Evolutionary conservation across 83 land plant genomes (phyloP).

Genomic region (Picea abies): DNA sequence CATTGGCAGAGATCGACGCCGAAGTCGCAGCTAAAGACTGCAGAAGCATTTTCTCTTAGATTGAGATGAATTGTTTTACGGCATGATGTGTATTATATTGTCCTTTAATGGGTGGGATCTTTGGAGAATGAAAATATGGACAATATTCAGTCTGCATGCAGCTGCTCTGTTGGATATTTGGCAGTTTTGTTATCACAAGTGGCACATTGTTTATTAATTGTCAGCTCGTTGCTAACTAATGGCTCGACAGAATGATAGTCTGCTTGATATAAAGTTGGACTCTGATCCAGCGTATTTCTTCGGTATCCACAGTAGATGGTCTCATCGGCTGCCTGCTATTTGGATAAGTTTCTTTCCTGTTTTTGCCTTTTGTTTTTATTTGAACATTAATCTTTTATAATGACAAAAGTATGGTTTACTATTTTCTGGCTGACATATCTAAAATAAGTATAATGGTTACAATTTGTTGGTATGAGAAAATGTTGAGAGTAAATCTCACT

Average conservation of each 20-base stretch:
- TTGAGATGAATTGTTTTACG: constrained; percentile 5
- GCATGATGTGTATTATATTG: neutral
- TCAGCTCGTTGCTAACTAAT: constrained; percentile 8
- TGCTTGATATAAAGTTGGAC: constrained; percentile 14
- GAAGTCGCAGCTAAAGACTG: no score
- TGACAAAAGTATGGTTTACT: neutral
- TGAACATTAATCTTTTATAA: neutral
- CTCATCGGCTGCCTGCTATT: constrained; percentile 10
- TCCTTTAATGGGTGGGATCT: neutral
- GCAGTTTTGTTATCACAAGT: constrained; percentile 7
- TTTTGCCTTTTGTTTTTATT: constrained; percentile 14
- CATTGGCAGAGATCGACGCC: no score
- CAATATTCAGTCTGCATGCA: constrained; percentile 10
- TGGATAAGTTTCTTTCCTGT: constrained; percentile 8
- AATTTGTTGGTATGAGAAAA: constrained; percentile 5
- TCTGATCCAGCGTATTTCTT: constrained; percentile 4
- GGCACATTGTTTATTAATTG: neutral
- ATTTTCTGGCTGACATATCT: neutral
- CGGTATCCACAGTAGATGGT: constrained; percentile 3
- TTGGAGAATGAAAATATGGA: constrained; percentile 10
- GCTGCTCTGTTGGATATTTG: constrained; percentile 8
- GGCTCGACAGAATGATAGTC: constrained; percentile 12
- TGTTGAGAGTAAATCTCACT: constrained; percentile 19
- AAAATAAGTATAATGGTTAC: neutral
- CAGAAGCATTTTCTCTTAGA: neutral